Base-by-base conservation (phyloP, 176 grass and related monocot species). In the Phragmites australis region DNA sequence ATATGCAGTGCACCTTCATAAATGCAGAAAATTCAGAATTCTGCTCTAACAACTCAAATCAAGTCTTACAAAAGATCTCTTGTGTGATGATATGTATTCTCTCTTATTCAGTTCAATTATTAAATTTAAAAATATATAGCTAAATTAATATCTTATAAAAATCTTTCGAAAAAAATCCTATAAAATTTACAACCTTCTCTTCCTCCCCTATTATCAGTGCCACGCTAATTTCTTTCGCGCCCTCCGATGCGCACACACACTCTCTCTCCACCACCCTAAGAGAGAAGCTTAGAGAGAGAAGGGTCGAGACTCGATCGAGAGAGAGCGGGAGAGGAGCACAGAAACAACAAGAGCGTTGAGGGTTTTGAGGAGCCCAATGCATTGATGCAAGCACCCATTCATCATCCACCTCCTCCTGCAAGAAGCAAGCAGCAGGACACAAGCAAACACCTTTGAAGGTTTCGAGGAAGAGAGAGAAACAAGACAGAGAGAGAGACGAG, bases 401-500 rank as follows among this genome's bases (percentile, higher is more conserved):
- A 67, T 43, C 32, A 4, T 52, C 74, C 65, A 78, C 56, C 54
- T 22, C 19, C 26, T 37, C 30, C 68, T 82, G 44, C 80, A 77
- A 70, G 43, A 71, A 77, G 23, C 58, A 48, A 4, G 26, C 23
- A 21, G 51, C 40, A 78, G 72, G 63, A 81, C 70, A 81, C 77
- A 71, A 74, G 86, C 82, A 76, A 85, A 75, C 70, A 69, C 71
- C 77, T 84, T 89, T 57, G 53, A 91, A 78, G 45, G 72, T 73
- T 81, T 91, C 68, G 81, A 85, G 71, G 74, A n/a, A n/a, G 76
- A 66, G 31, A 87, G 82, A 84, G 84, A 52, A 39, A 6, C 17
- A 1, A 8, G 6, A 32, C 1, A 61, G 8, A 25, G 21, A 43
- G 55, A 32, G 45, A 21, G 27, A 53, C 65, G 27, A 25, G 50